Percentiles rank a stretch among this genome's conserved stretches.
These are phyloP conservation scores for Penicilliopsis zonata DNA, from an alignment of 495 filamentous ascomycete species.

Conservation along the genomic window DNA sequence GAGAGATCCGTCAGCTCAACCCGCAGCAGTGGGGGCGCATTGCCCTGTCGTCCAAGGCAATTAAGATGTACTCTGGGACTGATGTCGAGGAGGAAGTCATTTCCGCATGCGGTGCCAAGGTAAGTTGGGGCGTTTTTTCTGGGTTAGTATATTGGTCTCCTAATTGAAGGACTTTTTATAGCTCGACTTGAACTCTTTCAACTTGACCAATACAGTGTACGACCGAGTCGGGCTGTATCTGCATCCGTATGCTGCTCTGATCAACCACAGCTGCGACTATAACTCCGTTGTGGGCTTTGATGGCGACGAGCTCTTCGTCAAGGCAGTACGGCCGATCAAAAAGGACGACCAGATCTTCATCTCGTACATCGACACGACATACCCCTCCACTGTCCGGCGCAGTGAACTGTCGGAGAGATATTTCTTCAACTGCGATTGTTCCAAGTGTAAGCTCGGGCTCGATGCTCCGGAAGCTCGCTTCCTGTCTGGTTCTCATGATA, in stretches of 20 bases:
- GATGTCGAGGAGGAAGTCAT: conserved; percentile 27
- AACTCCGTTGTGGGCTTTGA: conserved; percentile 57
- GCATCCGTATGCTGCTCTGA: conserved; percentile 41
- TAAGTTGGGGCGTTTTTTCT: conserved; percentile 11
- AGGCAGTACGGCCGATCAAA: conserved; percentile 33
- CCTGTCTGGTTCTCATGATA: conserved; percentile 4
- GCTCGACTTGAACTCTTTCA: conserved; percentile 47
- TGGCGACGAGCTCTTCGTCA: conserved; percentile 30
- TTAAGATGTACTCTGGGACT: conserved; percentile 37
- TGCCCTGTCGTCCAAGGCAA: conserved; percentile 38
- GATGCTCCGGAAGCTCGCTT: conserved; percentile 11
- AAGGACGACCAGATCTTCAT: conserved; percentile 52
- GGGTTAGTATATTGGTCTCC: neutral
- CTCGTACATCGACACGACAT: conserved; percentile 54
- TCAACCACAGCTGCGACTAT: conserved; percentile 63
- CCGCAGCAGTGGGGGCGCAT: conserved; percentile 34
- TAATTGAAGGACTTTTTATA: conserved; percentile 6
- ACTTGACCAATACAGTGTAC: conserved; percentile 43
- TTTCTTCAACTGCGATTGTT: conserved; percentile 55
- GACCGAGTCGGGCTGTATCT: conserved; percentile 51
- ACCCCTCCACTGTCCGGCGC: conserved; percentile 33
- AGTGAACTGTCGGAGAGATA: conserved; percentile 43
- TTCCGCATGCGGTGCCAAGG: conserved; percentile 28
- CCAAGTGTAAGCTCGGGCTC: conserved; percentile 31
- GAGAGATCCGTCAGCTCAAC: conserved; percentile 24